phyloP scores from a whole-genome alignment of 306 rosid genomes.

The Begonia peltatifolia region DNA sequence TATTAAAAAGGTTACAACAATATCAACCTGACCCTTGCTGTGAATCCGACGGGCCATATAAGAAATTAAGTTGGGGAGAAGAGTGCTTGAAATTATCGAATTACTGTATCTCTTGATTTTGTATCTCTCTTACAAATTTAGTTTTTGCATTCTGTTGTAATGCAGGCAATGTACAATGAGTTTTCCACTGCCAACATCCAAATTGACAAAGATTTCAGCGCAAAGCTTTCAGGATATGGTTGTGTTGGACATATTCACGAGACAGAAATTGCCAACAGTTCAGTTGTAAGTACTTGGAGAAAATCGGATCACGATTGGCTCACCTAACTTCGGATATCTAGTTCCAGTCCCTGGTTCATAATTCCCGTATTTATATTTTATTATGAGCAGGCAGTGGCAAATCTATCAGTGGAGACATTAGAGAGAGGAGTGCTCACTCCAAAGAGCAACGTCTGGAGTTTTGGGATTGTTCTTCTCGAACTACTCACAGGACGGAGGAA shows the following conservation, averaged over 20 bases:
- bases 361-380: slow-evolving; percentile 4
- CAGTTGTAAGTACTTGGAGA: slow-evolving; percentile 41
- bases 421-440: slow-evolving; percentile 96
- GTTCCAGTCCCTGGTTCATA: background rate
- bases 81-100: background rate
- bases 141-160: slow-evolving; percentile 5
- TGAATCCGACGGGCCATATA: background rate
- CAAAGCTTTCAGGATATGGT: slow-evolving; percentile 99
- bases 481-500: slow-evolving; percentile 85
- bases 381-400: slow-evolving; percentile 60
- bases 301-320: background rate
- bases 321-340: background rate
- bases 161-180: slow-evolving; percentile 95
- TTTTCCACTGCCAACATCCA: slow-evolving; percentile 93
- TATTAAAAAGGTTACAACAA: too few relatives aligned
- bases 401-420: slow-evolving; percentile 82
- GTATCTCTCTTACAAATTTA: background rate
- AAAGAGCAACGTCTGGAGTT: slow-evolving; percentile 96
- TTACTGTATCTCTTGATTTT: background rate
- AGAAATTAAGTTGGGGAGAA: background rate
- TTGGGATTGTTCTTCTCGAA: slow-evolving; percentile 82
- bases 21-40: background rate
- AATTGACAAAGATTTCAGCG: slow-evolving; percentile 95
- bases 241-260: slow-evolving; percentile 89
- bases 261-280: slow-evolving; percentile 64